These are phyloP conservation scores for Monilinia aucupariae DNA, from an alignment of 2,329 filamentous ascomycete genomes.

Conservation along the genomic window DNA sequence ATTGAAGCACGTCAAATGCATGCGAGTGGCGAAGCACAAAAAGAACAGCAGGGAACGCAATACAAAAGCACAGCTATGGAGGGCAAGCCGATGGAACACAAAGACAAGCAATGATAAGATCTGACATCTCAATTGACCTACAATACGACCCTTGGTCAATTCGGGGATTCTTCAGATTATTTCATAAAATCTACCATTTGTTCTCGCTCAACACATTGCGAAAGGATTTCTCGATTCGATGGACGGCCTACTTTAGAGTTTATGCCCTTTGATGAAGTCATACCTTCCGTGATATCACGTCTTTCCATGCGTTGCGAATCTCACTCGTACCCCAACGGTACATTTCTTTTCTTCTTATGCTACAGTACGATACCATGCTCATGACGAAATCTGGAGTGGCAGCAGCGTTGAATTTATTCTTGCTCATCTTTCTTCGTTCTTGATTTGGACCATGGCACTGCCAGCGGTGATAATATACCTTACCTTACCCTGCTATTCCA, in stretches of 20 bases:
- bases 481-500: not conserved
- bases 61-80: conserved; percentile 6
- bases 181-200: not conserved
- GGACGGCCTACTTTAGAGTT: conserved; percentile 2
- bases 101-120: not conserved
- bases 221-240: not conserved
- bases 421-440: not conserved
- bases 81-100: not conserved
- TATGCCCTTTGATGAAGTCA: conserved; percentile 7
- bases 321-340: not conserved
- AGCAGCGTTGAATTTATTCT: not conserved
- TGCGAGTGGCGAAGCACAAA: not conserved
- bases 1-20: conserved; percentile 6
- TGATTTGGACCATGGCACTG: not conserved
- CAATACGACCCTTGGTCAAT: not conserved
- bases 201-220: not conserved
- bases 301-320: not conserved
- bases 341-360: not conserved
- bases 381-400: not conserved
- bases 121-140: not conserved
- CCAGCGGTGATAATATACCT: not conserved
- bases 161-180: not conserved
- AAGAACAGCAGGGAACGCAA: conserved; percentile 9
- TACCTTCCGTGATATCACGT: not conserved
- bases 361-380: conserved; percentile 14